Percentiles rank a stretch among this genome's conserved stretches.
Evolutionary conservation across 108 stramenopile species (phyloP).

Genomic region (Nitzschia sp.): DNA sequence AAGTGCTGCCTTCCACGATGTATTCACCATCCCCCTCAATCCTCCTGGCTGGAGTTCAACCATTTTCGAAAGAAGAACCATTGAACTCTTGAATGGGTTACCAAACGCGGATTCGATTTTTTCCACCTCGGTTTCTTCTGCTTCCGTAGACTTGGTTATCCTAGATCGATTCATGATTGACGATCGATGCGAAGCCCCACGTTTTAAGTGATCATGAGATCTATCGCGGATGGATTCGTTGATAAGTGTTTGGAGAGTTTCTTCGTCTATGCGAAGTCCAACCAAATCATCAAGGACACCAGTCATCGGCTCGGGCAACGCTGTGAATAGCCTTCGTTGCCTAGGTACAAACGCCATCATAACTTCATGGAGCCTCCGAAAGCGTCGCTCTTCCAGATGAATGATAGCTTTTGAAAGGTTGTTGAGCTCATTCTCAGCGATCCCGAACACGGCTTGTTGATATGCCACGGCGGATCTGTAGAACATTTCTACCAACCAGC

Average conservation of each 20-base stretch:
- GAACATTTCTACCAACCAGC: slow-evolving; percentile 80
- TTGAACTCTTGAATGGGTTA: slow-evolving; percentile 31
- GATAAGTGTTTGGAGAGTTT: slow-evolving; percentile 65
- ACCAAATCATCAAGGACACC: slow-evolving; percentile 62
- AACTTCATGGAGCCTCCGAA: slow-evolving; percentile 56
- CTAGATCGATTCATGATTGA: slow-evolving; percentile 44
- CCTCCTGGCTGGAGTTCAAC: slow-evolving; percentile 34
- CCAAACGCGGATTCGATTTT: slow-evolving; percentile 34
- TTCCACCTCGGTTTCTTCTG: slow-evolving; percentile 28
- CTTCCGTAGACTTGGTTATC: slow-evolving; percentile 19
- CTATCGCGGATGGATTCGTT: slow-evolving; percentile 60
- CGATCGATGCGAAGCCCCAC: slow-evolving; percentile 56
- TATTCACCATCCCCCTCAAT: slow-evolving; percentile 47
- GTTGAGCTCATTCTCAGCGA: slow-evolving; percentile 53
- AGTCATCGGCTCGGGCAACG: slow-evolving; percentile 48
- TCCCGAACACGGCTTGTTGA: slow-evolving; percentile 56
- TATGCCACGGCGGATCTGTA: slow-evolving; percentile 70
- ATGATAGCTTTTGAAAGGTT: slow-evolving; percentile 60
- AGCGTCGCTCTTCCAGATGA: slow-evolving; percentile 55
- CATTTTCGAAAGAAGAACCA: slow-evolving; percentile 26
- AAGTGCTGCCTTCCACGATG: slow-evolving; percentile 61
- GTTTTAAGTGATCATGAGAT: slow-evolving; percentile 57
- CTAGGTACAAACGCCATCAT: slow-evolving; percentile 62
- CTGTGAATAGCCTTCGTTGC: slow-evolving; percentile 62
- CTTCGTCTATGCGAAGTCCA: slow-evolving; percentile 65